A percentile compares a stretch with the other conserved stretches of the same genome.
phyloP scores from a whole-genome alignment of 768 basidiomycete species.

The Kwoniella dendrophila region DNA sequence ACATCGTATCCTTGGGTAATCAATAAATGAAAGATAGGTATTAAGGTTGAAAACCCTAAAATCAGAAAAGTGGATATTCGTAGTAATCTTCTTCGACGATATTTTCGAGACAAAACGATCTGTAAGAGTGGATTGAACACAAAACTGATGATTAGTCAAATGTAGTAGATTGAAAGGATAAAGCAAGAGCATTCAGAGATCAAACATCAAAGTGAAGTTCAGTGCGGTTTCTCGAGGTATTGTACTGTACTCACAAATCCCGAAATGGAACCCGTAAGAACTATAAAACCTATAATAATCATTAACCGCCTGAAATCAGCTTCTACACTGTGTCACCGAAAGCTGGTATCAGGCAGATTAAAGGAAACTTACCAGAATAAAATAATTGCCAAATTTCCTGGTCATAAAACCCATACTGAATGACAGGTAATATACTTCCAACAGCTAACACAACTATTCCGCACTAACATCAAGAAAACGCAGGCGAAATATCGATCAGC shows the following conservation, averaged over 20 bases:
- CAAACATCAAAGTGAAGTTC: no score
- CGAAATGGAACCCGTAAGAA: no score
- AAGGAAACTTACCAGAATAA: slow-evolving; percentile 34
- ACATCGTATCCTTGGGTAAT: slow-evolving; percentile 64
- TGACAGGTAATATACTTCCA: slow-evolving; percentile 74
- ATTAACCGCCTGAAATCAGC: background rate
- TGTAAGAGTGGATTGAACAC: slow-evolving; percentile 49
- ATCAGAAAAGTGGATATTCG: slow-evolving; percentile 78
- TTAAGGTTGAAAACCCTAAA: slow-evolving; percentile 69
- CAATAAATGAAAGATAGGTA: slow-evolving; percentile 71
- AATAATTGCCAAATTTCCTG: slow-evolving; percentile 28
- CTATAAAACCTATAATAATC: background rate
- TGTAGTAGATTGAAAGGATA: background rate
- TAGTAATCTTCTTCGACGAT: slow-evolving; percentile 71
- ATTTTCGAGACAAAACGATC: slow-evolving; percentile 76
- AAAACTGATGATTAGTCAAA: background rate
- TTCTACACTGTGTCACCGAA: background rate
- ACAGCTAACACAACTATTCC: slow-evolving; percentile 78
- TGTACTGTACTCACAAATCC: slow-evolving; percentile 1
- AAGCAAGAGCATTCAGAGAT: no score
- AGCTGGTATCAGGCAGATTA: background rate
- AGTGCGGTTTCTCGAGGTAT: no score
- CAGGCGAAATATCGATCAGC: background rate
- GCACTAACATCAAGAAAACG: slow-evolving; percentile 65
- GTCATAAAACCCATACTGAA: slow-evolving; percentile 68